Conservation (phyloP, 768 basidiomycete species). For the Mycena floridula region DNA sequence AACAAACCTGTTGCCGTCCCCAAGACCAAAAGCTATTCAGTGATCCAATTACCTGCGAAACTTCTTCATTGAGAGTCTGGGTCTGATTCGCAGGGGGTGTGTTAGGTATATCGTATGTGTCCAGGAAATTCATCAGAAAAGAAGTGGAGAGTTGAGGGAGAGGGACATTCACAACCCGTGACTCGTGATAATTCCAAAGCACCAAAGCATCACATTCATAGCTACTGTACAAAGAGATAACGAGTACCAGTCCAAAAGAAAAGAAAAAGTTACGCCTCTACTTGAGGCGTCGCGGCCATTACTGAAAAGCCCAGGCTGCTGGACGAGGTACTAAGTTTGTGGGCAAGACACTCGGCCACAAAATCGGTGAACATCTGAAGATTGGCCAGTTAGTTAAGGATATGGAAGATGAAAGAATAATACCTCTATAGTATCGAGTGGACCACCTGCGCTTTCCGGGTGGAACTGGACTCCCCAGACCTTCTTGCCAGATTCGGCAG, state of each 20-base stretch:
- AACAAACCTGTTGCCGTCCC: slow-evolving; percentile 77
- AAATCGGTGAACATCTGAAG: slow-evolving; percentile 92
- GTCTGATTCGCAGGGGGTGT: slow-evolving; percentile 40
- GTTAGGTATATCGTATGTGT: slow-evolving; percentile 56
- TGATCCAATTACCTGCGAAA: slow-evolving; percentile 84
- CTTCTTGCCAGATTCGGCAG: slow-evolving; percentile 78
- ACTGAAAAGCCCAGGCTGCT: no score
- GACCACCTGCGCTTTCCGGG: slow-evolving; percentile 97
- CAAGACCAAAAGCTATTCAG: slow-evolving; percentile 87
- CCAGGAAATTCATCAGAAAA: slow-evolving; percentile 83
- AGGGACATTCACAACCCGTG: no score
- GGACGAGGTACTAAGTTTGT: slow-evolving; percentile 19
- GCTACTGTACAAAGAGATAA: no score
- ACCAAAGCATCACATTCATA: no score
- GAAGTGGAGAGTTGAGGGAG: no score
- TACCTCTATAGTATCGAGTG: slow-evolving; percentile 96
- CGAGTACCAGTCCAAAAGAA: not conserved
- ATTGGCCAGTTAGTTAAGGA: slow-evolving; percentile 1
- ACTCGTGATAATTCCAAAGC: no score
- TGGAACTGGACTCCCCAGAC: slow-evolving; percentile 99
- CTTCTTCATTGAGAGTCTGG: slow-evolving; percentile 76
- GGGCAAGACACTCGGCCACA: slow-evolving; percentile 68
- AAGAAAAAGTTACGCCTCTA: slow-evolving; percentile 17
- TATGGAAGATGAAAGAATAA: slow-evolving; percentile 14
- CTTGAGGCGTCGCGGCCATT: no score